These are phyloP conservation scores for Plicaturopsis crispa DNA, from an alignment of 768 basidiomycete species.

Conservation along the genomic window DNA sequence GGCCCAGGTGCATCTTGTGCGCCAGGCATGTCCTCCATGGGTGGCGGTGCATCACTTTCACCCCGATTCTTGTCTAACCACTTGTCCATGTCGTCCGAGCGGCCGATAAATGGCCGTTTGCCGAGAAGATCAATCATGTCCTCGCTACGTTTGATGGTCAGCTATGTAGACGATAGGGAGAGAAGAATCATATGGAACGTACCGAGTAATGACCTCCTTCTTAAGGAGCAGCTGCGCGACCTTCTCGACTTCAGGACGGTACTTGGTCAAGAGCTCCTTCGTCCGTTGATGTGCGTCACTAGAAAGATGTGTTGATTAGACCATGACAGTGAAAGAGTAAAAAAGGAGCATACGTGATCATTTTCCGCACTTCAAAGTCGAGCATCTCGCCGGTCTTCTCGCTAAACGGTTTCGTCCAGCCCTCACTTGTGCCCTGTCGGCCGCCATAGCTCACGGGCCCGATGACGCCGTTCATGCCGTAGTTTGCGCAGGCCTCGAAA, in stretches of 20 bases:
- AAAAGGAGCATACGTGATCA: slow-evolving; percentile 65
- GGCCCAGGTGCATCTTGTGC: slow-evolving; percentile 25
- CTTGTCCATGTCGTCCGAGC: slow-evolving; percentile 91
- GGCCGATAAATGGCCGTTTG: slow-evolving; percentile 71
- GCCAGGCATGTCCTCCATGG: slow-evolving; percentile 34
- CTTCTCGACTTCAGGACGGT: slow-evolving; percentile 86
- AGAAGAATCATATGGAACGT: slow-evolving; percentile 15
- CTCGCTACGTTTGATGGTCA: slow-evolving; percentile 43
- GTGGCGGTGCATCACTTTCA: slow-evolving; percentile 59
- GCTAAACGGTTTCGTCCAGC: slow-evolving; percentile 96
- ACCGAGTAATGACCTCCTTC: slow-evolving; percentile 95
- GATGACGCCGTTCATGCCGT: slow-evolving; percentile 93
- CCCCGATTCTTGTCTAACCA: slow-evolving; percentile 84
- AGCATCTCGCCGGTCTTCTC: slow-evolving; percentile 96
- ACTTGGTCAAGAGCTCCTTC: slow-evolving; percentile 67
- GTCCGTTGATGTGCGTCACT: slow-evolving; percentile 81
- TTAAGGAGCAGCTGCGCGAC: slow-evolving; percentile 86
- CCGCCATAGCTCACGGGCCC: slow-evolving; percentile 97
- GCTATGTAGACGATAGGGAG: slow-evolving; percentile 4
- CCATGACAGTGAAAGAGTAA: background rate
- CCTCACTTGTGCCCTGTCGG: slow-evolving; percentile 73
- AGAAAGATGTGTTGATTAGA: slow-evolving; percentile 8
- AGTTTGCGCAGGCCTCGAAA: slow-evolving; percentile 90
- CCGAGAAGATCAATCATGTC: slow-evolving; percentile 83
- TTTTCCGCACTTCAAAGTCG: slow-evolving; percentile 87